Conservation (phyloP, 2,329 filamentous ascomycete genomes). For the Fusarium pilosicola region DNA sequence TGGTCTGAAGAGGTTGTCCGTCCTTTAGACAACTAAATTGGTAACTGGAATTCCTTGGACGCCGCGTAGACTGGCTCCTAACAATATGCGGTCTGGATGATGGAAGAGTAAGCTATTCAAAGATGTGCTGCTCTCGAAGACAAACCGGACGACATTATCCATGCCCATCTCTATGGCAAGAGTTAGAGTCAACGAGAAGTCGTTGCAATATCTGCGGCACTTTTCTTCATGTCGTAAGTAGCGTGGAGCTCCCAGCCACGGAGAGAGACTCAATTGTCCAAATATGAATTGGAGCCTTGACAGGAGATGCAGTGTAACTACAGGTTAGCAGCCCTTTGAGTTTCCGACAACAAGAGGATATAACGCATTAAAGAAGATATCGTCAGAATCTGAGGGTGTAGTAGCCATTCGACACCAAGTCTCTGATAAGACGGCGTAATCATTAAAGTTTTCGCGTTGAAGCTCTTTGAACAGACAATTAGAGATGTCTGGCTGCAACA, state of each 20-base stretch:
- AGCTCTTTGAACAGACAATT: neutral
- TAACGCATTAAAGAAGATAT: neutral
- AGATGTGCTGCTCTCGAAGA: neutral
- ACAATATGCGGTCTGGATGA: neutral
- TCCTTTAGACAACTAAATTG: too few relatives aligned
- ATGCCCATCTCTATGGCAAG: neutral
- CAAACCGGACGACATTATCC: rapidly evolving
- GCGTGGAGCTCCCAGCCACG: neutral
- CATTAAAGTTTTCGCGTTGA: neutral
- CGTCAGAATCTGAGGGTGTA: neutral
- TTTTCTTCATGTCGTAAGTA: neutral
- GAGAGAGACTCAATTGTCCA: neutral
- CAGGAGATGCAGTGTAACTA: neutral
- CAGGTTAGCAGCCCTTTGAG: neutral
- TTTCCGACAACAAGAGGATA: neutral
- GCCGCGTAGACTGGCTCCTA: neutral
- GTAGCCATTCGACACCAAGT: neutral
- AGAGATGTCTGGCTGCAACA: rapidly evolving
- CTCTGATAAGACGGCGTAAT: neutral
- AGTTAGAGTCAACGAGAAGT: neutral
- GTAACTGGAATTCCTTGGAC: neutral
- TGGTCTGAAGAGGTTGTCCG: rapidly evolving
- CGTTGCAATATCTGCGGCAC: neutral
- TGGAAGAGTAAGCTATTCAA: neutral
- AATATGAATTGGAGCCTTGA: neutral